These are phyloP conservation scores for Nothophytophthora sp. DNA, from an alignment of 352 stramenopile species.

Conservation along the genomic window DNA sequence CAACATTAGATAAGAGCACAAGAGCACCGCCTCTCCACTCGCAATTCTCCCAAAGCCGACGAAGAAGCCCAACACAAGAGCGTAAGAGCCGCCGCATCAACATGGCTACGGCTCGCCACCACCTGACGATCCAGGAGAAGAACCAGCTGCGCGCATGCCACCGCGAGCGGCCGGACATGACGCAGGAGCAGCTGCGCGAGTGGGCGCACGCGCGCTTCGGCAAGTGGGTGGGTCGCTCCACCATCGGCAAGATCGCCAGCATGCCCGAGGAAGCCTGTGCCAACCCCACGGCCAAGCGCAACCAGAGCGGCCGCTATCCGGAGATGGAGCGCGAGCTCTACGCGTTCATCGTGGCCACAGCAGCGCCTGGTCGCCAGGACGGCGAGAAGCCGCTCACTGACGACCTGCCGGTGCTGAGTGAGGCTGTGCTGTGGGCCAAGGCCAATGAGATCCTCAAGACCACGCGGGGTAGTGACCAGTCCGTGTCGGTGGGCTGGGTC, in stretches of 20 bases:
- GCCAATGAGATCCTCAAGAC: slow-evolving; percentile 37
- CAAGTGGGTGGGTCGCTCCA: slow-evolving; percentile 42
- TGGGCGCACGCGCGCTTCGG: slow-evolving; percentile 27
- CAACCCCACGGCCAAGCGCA: slow-evolving; percentile 29
- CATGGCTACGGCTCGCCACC: slow-evolving; percentile 23
- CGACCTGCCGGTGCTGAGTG: slow-evolving; percentile 15
- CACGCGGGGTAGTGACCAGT: slow-evolving; percentile 10
- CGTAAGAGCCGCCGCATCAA: slow-evolving; percentile 20
- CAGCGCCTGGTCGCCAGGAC: slow-evolving; percentile 3
- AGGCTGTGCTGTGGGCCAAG: slow-evolving; percentile 31
- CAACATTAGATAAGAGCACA: slow-evolving; percentile 1
- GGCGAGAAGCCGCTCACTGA: slow-evolving; percentile 1
- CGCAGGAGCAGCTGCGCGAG: slow-evolving; percentile 42
- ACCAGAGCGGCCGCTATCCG: slow-evolving; percentile 36
- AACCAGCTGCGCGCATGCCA: slow-evolving; percentile 32
- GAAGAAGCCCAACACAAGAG: slow-evolving; percentile 6
- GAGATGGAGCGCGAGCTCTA: slow-evolving; percentile 34
- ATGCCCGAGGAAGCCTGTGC: slow-evolving; percentile 26
- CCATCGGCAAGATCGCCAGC: slow-evolving; percentile 34
- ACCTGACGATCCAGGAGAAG: slow-evolving; percentile 43
- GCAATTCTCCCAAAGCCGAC: background rate
- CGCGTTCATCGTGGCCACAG: slow-evolving; percentile 11
- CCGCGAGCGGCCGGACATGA: slow-evolving; percentile 26
- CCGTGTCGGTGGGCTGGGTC: slow-evolving; percentile 35
- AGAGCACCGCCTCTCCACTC: background rate